Evolutionary conservation across 2,329 filamentous ascomycete species (phyloP).

Genomic region (Stagonosporopsis tanaceti): DNA sequence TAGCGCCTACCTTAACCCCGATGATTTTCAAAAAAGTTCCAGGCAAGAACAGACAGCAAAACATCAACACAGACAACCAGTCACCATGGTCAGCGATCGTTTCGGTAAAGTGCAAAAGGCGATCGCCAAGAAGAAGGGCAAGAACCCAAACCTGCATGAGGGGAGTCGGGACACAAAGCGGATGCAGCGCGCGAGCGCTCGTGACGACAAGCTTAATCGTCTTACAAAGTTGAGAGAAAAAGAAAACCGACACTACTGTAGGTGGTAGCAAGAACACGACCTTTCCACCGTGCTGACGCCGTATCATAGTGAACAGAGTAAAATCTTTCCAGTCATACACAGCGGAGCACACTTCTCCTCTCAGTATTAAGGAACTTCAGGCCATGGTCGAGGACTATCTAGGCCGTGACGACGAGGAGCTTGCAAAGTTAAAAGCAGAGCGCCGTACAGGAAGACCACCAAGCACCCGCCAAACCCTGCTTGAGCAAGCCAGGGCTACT

Average conservation of each 20-base stretch:
- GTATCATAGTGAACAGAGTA: constrained; percentile 67
- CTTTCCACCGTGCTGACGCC: not conserved
- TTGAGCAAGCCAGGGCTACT: constrained; percentile 73
- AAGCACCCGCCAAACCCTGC: constrained; percentile 76
- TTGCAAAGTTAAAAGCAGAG: constrained; percentile 69
- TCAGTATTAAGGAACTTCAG: constrained; percentile 65
- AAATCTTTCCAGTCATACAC: constrained; percentile 75
- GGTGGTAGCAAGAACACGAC: constrained; percentile 30
- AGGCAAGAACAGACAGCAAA: constrained; percentile 14
- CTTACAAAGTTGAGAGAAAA: constrained; percentile 74
- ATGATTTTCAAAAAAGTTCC: constrained; percentile 38
- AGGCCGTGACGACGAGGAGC: constrained; percentile 75
- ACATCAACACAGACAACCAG: constrained; percentile 17
- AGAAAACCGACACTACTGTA: constrained; percentile 77
- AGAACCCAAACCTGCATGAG: constrained; percentile 79
- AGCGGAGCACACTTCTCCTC: constrained; percentile 58
- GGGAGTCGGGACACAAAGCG: constrained; percentile 87
- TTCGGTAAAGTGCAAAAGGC: constrained; percentile 87
- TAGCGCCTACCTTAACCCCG: constrained; percentile 30
- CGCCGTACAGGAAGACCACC: constrained; percentile 82
- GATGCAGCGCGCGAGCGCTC: constrained; percentile 77
- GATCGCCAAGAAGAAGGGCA: constrained; percentile 85
- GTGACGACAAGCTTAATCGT: constrained; percentile 83
- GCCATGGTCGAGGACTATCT: constrained; percentile 55
- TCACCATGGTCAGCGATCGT: constrained; percentile 60